Percentiles rank a stretch among this genome's conserved stretches.
phyloP scores from a whole-genome alignment of 257 asterid species.

The Solanum chiquidenum region DNA sequence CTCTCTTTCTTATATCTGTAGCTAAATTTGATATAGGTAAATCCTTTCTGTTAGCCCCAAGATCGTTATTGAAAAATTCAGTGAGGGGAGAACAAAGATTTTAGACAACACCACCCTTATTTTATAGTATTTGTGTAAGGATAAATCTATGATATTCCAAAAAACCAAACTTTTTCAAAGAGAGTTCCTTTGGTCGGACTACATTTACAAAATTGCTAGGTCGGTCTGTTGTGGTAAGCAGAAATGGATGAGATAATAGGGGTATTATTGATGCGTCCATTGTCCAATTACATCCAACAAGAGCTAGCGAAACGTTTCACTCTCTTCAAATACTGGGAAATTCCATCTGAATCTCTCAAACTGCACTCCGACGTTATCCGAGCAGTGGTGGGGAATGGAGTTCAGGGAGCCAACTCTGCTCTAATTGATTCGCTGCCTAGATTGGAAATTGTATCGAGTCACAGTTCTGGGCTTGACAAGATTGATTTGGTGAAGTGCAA shows the following conservation, averaged over 20 bases:
- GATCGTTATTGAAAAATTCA: too few species aligned
- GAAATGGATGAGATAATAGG: slow-evolving; percentile 37
- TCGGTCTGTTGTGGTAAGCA: background rate
- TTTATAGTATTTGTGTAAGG: too few species aligned
- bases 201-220: background rate
- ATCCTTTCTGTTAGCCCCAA: background rate
- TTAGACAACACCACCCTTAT: background rate
- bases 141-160: background rate
- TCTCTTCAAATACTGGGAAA: slow-evolving; percentile 41
- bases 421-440: slow-evolving; percentile 43
- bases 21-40: background rate
- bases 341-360: slow-evolving; percentile 20
- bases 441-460: slow-evolving; percentile 42
- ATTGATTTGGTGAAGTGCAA: slow-evolving; percentile 43
- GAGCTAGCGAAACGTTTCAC: slow-evolving; percentile 34
- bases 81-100: background rate
- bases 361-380: slow-evolving; percentile 21
- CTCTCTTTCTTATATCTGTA: background rate
- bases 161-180: too few species aligned
- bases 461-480: slow-evolving; percentile 53
- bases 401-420: slow-evolving; percentile 35
- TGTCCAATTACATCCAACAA: slow-evolving; percentile 35
- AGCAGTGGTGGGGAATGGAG: slow-evolving; percentile 42
- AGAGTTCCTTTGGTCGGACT: background rate
- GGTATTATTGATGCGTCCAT: slow-evolving; percentile 37